Base-by-base conservation (phyloP, 1,139 yeast species). In the Sugiyamaella grinbergsii region DNA sequence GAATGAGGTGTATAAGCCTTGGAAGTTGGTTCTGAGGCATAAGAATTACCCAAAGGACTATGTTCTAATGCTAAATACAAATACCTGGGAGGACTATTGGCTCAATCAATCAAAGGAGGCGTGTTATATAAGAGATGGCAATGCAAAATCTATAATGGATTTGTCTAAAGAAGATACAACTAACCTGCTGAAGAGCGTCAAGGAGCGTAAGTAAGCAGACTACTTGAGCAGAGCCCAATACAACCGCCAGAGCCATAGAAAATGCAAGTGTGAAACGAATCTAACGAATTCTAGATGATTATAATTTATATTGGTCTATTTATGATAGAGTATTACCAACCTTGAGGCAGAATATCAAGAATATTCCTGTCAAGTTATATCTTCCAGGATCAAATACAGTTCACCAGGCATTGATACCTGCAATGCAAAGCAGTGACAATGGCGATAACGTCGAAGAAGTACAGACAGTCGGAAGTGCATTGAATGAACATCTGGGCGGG, bases 61-160 rank as follows among this genome's bases (percentile, higher is more conserved):
- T 18, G 68, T 86, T 0, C 71, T 87, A 5, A 84, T 87, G 0
- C 47, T 74, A 23, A 53, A 62, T 1, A 56, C 59, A 7, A 51
- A 62, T 1, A 68, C 70, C 13, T 54, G 87, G 26, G 71, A 73
- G 49, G 78, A 76, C 49, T 76, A 79, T 47, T 80, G 93, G 81
- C 72, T 82, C 53, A 89, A 90, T 64, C 90, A 81, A 56, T 68
- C 88, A 63, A 91, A 91, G 61, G 96, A 91, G 62, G 78, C 90
- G 2, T 80, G 87, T 60, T 87, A 76, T 62, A 80, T 89, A 0
- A 66, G 85, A 31, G 81, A 84, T 57, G 95, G 95, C 0, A 78
- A 80, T 22, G 77, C 95, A 6, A 87, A 85, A 57, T 77, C 81
- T 1, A 78, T 91, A 20, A 85, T 91, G 95, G 75, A 77, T 31